These are phyloP conservation scores for Choiromyces venosus DNA, from an alignment of 495 filamentous ascomycete species.

Conservation along the genomic window DNA sequence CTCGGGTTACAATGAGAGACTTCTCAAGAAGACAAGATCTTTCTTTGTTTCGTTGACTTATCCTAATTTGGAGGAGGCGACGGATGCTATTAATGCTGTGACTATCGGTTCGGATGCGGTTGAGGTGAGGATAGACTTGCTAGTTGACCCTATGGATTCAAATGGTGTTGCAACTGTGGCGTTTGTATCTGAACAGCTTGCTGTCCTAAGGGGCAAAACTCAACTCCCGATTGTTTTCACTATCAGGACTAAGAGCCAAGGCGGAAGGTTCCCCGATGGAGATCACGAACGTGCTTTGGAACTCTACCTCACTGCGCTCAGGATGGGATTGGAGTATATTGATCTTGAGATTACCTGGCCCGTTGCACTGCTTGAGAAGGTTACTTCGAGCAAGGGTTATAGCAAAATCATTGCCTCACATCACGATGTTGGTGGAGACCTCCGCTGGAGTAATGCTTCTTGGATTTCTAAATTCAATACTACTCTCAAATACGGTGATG, in stretches of 20 bases:
- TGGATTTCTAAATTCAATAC: conserved; percentile 85
- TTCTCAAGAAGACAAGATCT: conserved; percentile 66
- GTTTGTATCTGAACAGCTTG: conserved; percentile 74
- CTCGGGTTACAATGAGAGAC: conserved; percentile 55
- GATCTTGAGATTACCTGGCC: conserved; percentile 90
- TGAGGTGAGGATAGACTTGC: conserved; percentile 86
- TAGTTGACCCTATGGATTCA: conserved; percentile 62
- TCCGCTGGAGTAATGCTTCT: conserved; percentile 82
- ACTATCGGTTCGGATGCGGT: conserved; percentile 87
- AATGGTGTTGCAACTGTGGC: conserved; percentile 60
- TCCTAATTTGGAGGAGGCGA: conserved; percentile 60
- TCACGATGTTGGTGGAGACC: conserved; percentile 71
- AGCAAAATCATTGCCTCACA: conserved; percentile 90
- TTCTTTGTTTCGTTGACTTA: conserved; percentile 92
- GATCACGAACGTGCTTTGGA: conserved; percentile 61
- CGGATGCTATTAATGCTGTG: conserved; percentile 60
- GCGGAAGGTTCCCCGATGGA: conserved; percentile 79
- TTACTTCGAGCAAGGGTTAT: conserved; percentile 63
- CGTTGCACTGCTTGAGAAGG: conserved; percentile 59
- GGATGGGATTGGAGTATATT: conserved; percentile 82
- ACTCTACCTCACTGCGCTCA: conserved; percentile 71
- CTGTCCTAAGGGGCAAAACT: conserved; percentile 67
- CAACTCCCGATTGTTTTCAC: conserved; percentile 91
- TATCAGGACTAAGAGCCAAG: conserved; percentile 76
- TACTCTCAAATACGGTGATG: conserved; percentile 77